Conservation (phyloP, 73 alveolate genomes). For the Paramecium sexaurelia region DNA sequence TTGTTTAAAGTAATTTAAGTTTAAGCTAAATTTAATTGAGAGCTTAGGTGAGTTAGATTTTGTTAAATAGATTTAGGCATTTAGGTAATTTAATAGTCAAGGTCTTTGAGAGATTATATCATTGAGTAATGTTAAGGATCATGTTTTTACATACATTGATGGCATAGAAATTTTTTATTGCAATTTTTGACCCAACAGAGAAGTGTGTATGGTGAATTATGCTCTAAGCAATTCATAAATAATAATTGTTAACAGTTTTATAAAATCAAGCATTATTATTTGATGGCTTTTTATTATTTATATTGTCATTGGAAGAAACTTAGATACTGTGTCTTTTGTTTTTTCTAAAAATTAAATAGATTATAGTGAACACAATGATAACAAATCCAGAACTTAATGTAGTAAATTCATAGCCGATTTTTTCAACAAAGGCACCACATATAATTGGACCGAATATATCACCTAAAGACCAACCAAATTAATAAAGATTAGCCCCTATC, state of each 20-base stretch:
- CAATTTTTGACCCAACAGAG: background rate
- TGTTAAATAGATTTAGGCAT: background rate
- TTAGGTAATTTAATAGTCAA: constrained; percentile 9
- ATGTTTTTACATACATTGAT: constrained; percentile 15
- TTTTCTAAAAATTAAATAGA: background rate
- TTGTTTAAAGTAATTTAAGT: background rate
- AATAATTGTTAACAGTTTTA: background rate
- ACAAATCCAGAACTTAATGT: background rate
- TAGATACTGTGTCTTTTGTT: background rate
- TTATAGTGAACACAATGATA: background rate
- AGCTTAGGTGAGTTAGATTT: background rate
- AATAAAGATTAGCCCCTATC: constrained; percentile 1
- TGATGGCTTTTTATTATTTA: background rate
- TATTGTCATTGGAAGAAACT: background rate
- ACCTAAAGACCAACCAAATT: constrained; percentile 37
- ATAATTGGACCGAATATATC: constrained; percentile 1
- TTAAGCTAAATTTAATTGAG: background rate
- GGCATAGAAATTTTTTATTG: background rate
- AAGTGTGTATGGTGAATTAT: background rate
- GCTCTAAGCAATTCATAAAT: background rate
- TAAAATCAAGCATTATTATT: background rate
- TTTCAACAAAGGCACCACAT: background rate
- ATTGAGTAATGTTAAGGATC: background rate
- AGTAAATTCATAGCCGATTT: background rate
- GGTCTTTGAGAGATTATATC: background rate